Conservation (phyloP, 139 green algal species). For the Coccomyxa sp. region DNA sequence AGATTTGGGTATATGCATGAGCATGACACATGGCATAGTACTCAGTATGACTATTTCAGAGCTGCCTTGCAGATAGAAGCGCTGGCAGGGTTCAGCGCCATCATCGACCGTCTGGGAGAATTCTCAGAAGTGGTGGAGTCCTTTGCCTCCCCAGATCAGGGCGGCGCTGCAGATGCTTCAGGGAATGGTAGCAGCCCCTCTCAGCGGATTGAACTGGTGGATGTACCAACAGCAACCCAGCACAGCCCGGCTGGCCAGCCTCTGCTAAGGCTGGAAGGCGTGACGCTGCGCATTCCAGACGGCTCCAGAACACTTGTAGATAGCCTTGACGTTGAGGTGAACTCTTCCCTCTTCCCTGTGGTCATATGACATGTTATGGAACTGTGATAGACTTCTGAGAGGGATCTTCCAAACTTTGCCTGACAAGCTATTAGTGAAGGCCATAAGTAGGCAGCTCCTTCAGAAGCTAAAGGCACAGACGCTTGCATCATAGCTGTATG, state of each 20-base stretch:
- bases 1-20: no score
- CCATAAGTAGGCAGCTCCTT: no score
- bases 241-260: not conserved
- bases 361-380: not conserved
- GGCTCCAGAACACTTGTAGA: constrained; percentile 45
- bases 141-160: not conserved
- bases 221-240: not conserved
- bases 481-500: no score
- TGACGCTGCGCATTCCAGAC: constrained; percentile 74
- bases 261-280: constrained; percentile 50
- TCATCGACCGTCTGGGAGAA: constrained; percentile 87
- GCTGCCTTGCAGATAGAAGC: constrained; percentile 88
- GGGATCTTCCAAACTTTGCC: no score
- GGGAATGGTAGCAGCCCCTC: not conserved
- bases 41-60: no score
- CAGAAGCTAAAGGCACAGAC: no score
- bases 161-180: not conserved
- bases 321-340: constrained; percentile 51
- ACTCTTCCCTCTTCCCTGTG: not conserved
- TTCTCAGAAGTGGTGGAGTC: constrained; percentile 68
- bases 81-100: constrained; percentile 84
- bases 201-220: not conserved
- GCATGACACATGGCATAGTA: no score
- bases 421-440: no score
- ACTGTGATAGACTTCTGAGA: no score